A percentile compares a stretch with the other conserved stretches of the same genome.
These are phyloP conservation scores for Pseudoturritis turrita DNA, from an alignment of 345 rosid species.

Conservation along the genomic window DNA sequence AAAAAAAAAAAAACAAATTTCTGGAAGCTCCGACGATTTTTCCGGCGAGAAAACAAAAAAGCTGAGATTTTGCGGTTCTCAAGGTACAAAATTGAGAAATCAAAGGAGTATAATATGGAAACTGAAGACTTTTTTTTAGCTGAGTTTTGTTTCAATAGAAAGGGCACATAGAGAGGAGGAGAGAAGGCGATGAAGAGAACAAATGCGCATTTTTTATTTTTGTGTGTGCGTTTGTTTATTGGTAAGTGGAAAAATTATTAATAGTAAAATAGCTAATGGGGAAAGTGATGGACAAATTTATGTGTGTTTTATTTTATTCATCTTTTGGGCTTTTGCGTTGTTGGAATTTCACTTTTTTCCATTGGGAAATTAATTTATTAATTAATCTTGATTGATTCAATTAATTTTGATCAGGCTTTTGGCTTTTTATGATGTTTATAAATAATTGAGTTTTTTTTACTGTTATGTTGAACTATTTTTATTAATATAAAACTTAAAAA, in stretches of 20 bases:
- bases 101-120: neutral
- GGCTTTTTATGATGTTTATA: neutral
- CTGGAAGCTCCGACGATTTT: neutral
- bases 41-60: neutral
- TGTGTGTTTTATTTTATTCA: neutral
- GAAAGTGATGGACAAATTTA: constrained; percentile 24
- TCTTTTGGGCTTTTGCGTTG: constrained; percentile 16
- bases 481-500: too few species aligned
- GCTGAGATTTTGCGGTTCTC: neutral
- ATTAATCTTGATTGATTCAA: neutral
- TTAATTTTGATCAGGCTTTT: neutral
- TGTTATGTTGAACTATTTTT: neutral
- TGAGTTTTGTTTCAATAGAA: neutral
- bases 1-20: neutral
- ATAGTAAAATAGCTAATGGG: constrained; percentile 16
- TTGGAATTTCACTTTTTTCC: constrained; percentile 16
- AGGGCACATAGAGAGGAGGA: constrained; percentile 28
- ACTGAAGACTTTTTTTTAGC: neutral
- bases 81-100: neutral
- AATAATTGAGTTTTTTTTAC: too few species aligned
- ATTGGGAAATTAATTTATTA: neutral
- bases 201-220: constrained; percentile 22
- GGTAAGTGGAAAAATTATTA: neutral
- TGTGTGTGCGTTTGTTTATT: neutral
- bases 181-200: constrained; percentile 25